A percentile compares a stretch with the other conserved stretches of the same genome.
phyloP scores from a whole-genome alignment of 352 stramenopile genomes.

The Globisporangium mamillatum region DNA sequence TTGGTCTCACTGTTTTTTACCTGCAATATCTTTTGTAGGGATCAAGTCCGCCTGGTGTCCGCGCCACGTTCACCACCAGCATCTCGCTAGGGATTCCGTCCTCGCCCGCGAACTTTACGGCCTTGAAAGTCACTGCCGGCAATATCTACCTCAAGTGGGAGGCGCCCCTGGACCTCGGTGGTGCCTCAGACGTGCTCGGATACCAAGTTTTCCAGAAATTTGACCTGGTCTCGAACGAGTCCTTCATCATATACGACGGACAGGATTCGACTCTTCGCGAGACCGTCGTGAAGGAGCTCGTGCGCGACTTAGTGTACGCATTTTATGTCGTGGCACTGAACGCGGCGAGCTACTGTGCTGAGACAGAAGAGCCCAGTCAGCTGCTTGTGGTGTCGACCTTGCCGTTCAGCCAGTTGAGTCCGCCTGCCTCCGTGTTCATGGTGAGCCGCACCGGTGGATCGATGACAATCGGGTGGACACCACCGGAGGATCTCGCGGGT shows the following conservation, averaged over 20 bases:
- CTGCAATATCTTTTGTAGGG: constrained; percentile 21
- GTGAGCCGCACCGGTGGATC: constrained; percentile 35
- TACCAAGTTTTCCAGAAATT: constrained; percentile 54
- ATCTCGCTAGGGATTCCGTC: constrained; percentile 37
- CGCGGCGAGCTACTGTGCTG: constrained; percentile 43
- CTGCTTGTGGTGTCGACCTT: constrained; percentile 37
- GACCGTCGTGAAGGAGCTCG: constrained; percentile 28
- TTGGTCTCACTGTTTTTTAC: not conserved
- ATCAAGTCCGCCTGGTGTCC: constrained; percentile 24
- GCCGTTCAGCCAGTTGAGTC: constrained; percentile 23
- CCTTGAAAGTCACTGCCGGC: constrained; percentile 36
- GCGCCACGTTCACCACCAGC: constrained; percentile 23
- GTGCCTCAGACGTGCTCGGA: constrained; percentile 31
- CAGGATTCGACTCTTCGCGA: constrained; percentile 32
- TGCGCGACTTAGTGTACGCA: constrained; percentile 29
- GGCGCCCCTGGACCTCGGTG: constrained; percentile 44
- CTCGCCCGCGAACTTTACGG: constrained; percentile 32
- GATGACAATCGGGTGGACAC: constrained; percentile 42
- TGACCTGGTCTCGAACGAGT: constrained; percentile 16
- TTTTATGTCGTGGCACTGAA: constrained; percentile 53
- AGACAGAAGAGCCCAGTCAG: constrained; percentile 20
- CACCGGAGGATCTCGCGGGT: constrained; percentile 49
- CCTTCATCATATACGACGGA: constrained; percentile 53
- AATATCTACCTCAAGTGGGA: constrained; percentile 61
- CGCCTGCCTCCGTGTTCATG: constrained; percentile 23